These are phyloP conservation scores for Cucumis melo DNA, from an alignment of 306 rosid genomes.

Conservation along the genomic window DNA sequence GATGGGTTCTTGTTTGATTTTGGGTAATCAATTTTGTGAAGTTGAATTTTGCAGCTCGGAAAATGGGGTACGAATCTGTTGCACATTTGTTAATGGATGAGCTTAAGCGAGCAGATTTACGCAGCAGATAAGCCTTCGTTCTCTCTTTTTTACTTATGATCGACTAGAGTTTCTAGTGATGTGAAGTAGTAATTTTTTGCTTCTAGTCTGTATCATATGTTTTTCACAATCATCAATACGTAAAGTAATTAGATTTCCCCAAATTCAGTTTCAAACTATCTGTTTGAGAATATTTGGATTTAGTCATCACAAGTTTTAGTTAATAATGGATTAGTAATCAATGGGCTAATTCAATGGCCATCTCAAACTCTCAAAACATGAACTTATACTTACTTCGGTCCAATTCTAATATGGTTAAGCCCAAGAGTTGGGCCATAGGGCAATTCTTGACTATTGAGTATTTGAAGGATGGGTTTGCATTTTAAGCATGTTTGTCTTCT, in stretches of 20 bases:
- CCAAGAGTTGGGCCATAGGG: too few species aligned
- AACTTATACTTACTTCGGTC: too few species aligned
- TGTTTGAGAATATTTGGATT: too few species aligned
- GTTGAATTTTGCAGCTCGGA: conserved; percentile 22
- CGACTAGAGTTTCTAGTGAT: background rate
- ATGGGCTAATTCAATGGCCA: too few species aligned
- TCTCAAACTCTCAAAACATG: too few species aligned
- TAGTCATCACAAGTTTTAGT: too few species aligned
- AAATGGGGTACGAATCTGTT: conserved; percentile 56
- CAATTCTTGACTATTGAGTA: too few species aligned
- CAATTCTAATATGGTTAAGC: too few species aligned
- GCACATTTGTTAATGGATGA: conserved; percentile 63
- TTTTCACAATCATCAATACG: too few species aligned
- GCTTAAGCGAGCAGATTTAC: conserved; percentile 25
- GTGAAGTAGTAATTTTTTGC: background rate
- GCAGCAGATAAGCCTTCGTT: background rate
- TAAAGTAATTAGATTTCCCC: background rate
- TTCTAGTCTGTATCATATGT: background rate
- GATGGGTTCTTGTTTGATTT: background rate
- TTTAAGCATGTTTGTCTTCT: too few species aligned
- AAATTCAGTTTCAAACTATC: background rate
- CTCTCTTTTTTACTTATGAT: background rate
- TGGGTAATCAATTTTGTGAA: background rate
- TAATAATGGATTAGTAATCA: too few species aligned
- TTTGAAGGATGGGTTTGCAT: too few species aligned